Evolutionary conservation across 257 asterid species (phyloP), one percentile per base, ranked within the genome.

Genomic region (Solanum infundibuliforme): DNA sequence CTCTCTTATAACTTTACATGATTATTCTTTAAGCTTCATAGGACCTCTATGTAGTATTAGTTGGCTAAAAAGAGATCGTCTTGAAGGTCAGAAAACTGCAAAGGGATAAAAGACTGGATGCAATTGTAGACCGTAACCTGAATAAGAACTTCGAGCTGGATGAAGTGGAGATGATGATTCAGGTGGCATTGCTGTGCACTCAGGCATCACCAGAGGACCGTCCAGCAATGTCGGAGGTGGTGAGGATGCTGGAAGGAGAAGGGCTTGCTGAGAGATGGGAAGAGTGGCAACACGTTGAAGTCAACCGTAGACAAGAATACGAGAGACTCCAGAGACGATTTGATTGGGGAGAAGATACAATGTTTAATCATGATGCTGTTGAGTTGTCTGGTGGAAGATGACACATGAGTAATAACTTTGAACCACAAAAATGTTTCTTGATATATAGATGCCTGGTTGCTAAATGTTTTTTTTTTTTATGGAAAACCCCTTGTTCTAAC

Each of bases 191-290:
- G 27, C 96, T 95, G 4, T 94, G 99, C 88, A 95, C 99, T 11
- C 99, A 96, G 89, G 79, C 92, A 29, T 93, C 97, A 21, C 95
- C 98, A 0, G 98, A 94, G 88, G 98, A 96, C 48, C 96, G 99
- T 4, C 98, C 98, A 3, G 94, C 94, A 16, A 96, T 96, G 98
- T 96, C 98, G 0, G 98, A 93, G 86, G 98, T 95, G 23, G 98
- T 96, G 10, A 92, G 98, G 0, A 95, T 96, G 98, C 93, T 96
- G 39, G 98, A 96, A 90, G 98, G 98, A 21, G 98, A 96, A 88
- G 98, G 98, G 35, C 93, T 96, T 27, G 96, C 96, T 0, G 98
- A 96, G 94, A 93, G 95, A 86, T 96, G 98, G 98, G 94, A 96
- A 93, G 95, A 92, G 73, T 94, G 98, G 98, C 98, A 95, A 88